Evolutionary conservation across 306 rosid species (phyloP).

Genomic region (Trifolium fragiferum): DNA sequence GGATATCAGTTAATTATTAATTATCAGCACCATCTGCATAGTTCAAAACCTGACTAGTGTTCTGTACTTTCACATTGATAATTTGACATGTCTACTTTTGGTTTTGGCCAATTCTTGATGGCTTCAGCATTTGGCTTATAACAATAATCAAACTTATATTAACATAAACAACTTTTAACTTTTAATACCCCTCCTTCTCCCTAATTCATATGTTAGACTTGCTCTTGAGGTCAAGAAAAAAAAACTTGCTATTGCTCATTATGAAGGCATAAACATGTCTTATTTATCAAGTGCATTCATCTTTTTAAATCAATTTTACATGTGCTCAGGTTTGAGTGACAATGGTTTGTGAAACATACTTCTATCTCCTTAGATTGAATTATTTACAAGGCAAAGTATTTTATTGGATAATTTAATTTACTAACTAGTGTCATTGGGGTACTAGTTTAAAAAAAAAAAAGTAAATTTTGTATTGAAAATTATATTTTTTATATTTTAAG

Average conservation of each 20-base stretch:
- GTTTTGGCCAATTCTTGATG: background rate
- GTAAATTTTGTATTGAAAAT: too few species aligned
- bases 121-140: constrained; percentile 5
- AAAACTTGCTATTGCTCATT: background rate
- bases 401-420: background rate
- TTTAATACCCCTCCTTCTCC: background rate
- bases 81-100: constrained; percentile 2
- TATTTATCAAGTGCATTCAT: background rate
- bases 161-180: background rate
- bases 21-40: background rate
- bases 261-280: background rate
- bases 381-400: background rate
- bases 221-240: too few species aligned
- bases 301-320: background rate
- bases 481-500: too few species aligned
- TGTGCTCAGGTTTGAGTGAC: background rate
- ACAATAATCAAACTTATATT: background rate
- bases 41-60: constrained; percentile 1
- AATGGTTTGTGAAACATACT: background rate
- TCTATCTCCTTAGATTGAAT: background rate
- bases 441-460: too few species aligned
- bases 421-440: too few species aligned
- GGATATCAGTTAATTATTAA: constrained; percentile 2
- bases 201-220: background rate
- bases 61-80: constrained; percentile 3